Percentiles rank a stretch among this genome's conserved stretches.
Evolutionary conservation across 208 protist genomes (phyloP).

Genomic region (Leishmania martiniquensis): DNA sequence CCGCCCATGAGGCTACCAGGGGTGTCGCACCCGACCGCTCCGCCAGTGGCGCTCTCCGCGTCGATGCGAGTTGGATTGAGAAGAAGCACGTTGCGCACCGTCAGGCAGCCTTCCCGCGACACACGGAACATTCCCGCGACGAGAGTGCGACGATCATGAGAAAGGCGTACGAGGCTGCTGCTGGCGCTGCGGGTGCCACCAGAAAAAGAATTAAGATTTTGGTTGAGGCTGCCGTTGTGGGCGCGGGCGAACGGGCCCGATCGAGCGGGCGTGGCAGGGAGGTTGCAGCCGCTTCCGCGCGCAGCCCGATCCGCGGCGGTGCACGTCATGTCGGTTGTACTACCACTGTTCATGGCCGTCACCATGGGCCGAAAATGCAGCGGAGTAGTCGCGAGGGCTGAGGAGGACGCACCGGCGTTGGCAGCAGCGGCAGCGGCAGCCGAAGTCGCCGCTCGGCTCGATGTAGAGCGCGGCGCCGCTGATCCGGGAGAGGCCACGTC

Average conservation of each 20-base stretch:
- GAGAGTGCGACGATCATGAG: constrained; percentile 57
- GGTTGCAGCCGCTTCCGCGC: not conserved
- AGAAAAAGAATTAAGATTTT: not conserved
- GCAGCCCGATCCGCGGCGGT: not conserved
- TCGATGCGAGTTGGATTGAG: constrained; percentile 62
- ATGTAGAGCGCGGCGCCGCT: constrained; percentile 2
- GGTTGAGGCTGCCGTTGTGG: not conserved
- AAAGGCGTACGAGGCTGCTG: constrained; percentile 51
- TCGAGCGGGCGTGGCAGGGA: not conserved
- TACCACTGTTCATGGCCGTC: not conserved
- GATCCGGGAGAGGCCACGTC: constrained; percentile 6
- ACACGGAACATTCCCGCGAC: constrained; percentile 80
- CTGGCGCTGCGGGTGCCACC: constrained; percentile 11
- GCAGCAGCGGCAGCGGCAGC: not conserved
- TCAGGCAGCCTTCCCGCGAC: constrained; percentile 73
- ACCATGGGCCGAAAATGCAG: not conserved
- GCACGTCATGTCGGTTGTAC: not conserved
- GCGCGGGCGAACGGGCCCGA: not conserved
- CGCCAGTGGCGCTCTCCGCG: constrained; percentile 4
- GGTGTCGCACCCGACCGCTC: not conserved
- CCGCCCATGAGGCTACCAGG: constrained; percentile 1
- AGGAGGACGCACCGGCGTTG: not conserved
- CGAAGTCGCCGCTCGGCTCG: not conserved
- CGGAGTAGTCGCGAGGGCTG: not conserved
- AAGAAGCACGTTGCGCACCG: constrained; percentile 82